Evolutionary conservation across 768 basidiomycete species (phyloP), one percentile per base, ranked within the genome.

Genomic region (Suillus subaureus): DNA sequence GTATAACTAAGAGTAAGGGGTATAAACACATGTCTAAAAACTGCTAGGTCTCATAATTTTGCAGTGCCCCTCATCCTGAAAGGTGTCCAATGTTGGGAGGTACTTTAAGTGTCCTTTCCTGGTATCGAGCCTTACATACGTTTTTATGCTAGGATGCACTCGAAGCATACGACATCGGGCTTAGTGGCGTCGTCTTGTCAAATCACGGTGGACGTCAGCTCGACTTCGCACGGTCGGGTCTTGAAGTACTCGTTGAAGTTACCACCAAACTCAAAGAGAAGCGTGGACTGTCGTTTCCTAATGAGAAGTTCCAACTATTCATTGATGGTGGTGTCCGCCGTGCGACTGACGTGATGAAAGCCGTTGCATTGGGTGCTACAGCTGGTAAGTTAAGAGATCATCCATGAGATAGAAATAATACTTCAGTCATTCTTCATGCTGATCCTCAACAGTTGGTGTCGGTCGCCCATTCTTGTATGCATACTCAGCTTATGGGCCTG

Each of bases 401-500:
- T 13, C 18, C 3, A 28, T 60, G 40, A 21, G 1, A 12, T 57
- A 16, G 23, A 23, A 3, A 5, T 21, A 7, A 28, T 39, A 6
- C 11, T 26, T 28, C 11, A 21, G 26, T 31, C 12, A 28, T 35
- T 12, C 40, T 13, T n/a, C 13, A 6, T 55, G 54, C 31, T 54
- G 31, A 55, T n/a, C 11, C 11, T 35, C 61, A 83, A 4, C 40
- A 60, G 89, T 93, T 47, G 91, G 92, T 28, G 79, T 94, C 43
- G 93, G 93, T 13, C 84, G 94, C 37, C 91, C 92, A 6, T 93
- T 94, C 80, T 71, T 94, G 52, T 94, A 93, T 75, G 88, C 93
- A 0, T 94, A 89, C 80, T 93, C 88, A 4, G 81, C 91, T 0
- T 97, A 96, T 75, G 95, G 95, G 0, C 78, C 83, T 42, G 91